These are phyloP conservation scores for Candida sphagnicola DNA, from an alignment of 805 yeast species.

Conservation along the genomic window DNA sequence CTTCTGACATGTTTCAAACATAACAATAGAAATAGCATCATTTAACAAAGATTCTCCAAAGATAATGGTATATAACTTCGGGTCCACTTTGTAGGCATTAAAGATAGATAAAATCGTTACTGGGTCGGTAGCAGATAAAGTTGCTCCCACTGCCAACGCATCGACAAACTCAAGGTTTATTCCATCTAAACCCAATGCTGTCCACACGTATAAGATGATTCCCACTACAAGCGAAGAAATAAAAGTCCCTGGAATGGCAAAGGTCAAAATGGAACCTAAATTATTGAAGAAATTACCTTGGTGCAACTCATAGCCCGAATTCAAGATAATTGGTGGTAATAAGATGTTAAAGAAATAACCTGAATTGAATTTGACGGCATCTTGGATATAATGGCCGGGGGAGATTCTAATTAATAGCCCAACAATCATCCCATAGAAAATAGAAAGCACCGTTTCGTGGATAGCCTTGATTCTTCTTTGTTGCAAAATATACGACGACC, in stretches of 20 bases:
- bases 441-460: conserved; percentile 96
- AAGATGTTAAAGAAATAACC: conserved; percentile 90
- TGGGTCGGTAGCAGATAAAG: conserved; percentile 97
- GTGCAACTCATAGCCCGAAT: conserved; percentile 94
- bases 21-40: conserved; percentile 97
- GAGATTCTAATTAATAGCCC: conserved; percentile 85
- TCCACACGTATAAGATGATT: conserved; percentile 82
- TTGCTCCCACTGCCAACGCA: conserved; percentile 96
- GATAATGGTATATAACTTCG: conserved; percentile 92
- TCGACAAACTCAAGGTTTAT: conserved; percentile 90
- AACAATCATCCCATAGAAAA: conserved; percentile 94
- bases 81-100: conserved; percentile 97
- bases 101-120: conserved; percentile 94
- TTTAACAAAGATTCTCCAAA: conserved; percentile 94
- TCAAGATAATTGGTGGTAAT: conserved; percentile 92
- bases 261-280: conserved; percentile 82
- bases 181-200: conserved; percentile 86
- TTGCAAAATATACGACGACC: conserved; percentile 93
- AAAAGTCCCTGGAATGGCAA: conserved; percentile 97
- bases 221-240: conserved; percentile 90
- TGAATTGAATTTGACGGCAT: conserved; percentile 91
- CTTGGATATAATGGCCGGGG: conserved; percentile 97
- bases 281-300: conserved; percentile 94
- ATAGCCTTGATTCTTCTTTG: conserved; percentile 88
- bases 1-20: conserved; percentile 98